Conservation (phyloP, 306 rosid species). For the Canavalia ensiformis region DNA sequence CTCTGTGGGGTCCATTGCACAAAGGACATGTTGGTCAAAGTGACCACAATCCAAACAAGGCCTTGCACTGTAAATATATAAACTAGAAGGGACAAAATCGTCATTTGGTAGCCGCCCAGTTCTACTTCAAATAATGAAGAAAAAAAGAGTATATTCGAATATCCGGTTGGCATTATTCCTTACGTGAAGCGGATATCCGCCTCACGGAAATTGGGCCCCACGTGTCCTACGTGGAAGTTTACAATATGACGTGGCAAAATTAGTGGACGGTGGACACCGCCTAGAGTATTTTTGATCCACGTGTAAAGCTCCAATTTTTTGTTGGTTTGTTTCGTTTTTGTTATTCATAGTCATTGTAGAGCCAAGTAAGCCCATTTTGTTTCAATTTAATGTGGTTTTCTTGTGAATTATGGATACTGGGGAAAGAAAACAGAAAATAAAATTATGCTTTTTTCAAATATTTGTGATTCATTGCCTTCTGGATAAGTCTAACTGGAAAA, state of each 20-base stretch:
- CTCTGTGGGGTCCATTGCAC: not conserved
- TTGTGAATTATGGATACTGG: not conserved
- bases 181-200: constrained; percentile 53
- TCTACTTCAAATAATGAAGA: not conserved
- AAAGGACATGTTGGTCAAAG: constrained; percentile 60
- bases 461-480: not conserved
- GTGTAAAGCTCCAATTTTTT: not conserved
- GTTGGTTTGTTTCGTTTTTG: not conserved
- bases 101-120: not conserved
- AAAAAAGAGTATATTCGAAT: constrained; percentile 70
- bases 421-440: not conserved
- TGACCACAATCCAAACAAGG: not conserved
- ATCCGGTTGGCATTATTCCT: constrained; percentile 64
- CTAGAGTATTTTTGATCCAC: not conserved
- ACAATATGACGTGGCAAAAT: constrained; percentile 46
- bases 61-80: not conserved
- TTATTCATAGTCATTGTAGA: not conserved
- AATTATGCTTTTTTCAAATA: not conserved
- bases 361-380: not conserved
- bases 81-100: not conserved
- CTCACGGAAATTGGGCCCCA: constrained; percentile 5
- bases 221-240: not conserved
- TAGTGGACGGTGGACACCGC: not conserved
- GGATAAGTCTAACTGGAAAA: not conserved
- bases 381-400: not conserved